Evolutionary conservation across 2,329 filamentous ascomycete genomes (phyloP), one percentile per base, ranked within the genome.

Genomic region (Helminthosporium solani): DNA sequence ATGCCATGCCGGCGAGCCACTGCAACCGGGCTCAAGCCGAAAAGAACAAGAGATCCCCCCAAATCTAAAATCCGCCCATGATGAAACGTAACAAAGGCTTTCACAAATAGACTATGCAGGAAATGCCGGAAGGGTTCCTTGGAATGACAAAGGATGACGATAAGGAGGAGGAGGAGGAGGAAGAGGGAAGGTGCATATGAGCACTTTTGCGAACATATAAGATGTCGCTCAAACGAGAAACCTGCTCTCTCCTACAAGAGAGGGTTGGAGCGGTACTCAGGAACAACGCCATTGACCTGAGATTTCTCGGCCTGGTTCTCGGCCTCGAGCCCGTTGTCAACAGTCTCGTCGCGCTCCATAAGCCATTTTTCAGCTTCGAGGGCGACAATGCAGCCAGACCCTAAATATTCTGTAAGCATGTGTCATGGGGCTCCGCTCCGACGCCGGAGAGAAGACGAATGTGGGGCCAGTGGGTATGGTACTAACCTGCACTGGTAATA

Each of bases 321-420:
- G 4, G 71, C 68, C 58, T 75, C 73, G 27, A 75, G 67, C 49
- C 74, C 70, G 42, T 75, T 73, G 36, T 71, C 67, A 11, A 77
- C 63, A 39, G 70, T 74, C 38, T 79, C 79, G 61, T 92, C 88
- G 39, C 80, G 73, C 64, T 96, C 92, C 5, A 88, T 79, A 44
- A 99, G 77, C 77, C 82, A 96, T 73, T 96, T 95, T 75, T 99
- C 94, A 8, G 92, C 92, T 67, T 99, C 94, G 44, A 99, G 82
- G 9, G 92, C 94, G 42, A 94, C 94, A 77, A 96, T 86, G 73
- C 94, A 99, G 54, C 94, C 94, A 50, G 91, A 90, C 50, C 91
- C 89, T 91, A 23, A 15, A 25, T 11, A 9, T n/a, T 7, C 16
- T 38, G 47, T 65, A 46, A 63, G 60, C 42, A 36, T 35, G 7